Evolutionary conservation across 805 yeast genomes (phyloP), one percentile per base, ranked within the genome.

Genomic region (Vanderwaltozyma yarrowii): DNA sequence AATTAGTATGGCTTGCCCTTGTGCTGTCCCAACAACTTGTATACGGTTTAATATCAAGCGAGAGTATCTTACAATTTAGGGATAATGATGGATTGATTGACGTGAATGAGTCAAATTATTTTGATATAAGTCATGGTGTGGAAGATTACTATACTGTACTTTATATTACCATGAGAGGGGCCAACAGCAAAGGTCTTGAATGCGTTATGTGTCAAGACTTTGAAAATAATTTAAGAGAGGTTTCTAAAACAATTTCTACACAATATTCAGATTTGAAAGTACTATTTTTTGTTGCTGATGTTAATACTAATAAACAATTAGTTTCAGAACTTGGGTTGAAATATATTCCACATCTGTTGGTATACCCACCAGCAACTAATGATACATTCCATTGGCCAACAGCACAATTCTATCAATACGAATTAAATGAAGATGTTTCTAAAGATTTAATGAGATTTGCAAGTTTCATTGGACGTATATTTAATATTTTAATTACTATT

Each of bases 331-430:
- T 78, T 37, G 54, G 61, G 3, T 50, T 81, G 39, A 58, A 58
- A 3, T 61, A 73, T 2, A 74, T 79, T 3, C 92, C 94, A 1
- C 78, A 74, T 42, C 46, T 79, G n/a, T 74, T 86, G 76, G 61
- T 80, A 2, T 68, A 73, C 39, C 86, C 87, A 3, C 80, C 76
- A 3, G 35, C 52, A 5, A 47, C 45, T 3, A 51, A 50, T 34
- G 58, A 54, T 4, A 50, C 32, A 3, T 55, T 54, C 36, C 34
- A 43, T 14, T 57, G 61, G 61, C 29, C 52, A 9, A 39, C 42
- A 2, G 48, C 56, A 16, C 60, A 59, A 44, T 62, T 61, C 62
- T 48, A 69, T 65, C 45, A 61, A 40, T 53, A 65, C 56, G 26
- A 44, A 44, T 24, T 56, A 45, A 41, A 60, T 45, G 46, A 60